Percentiles rank a stretch among this genome's conserved stretches.
These are phyloP conservation scores for Xerocomus spinulosus DNA, from an alignment of 768 basidiomycete species.

Conservation along the genomic window DNA sequence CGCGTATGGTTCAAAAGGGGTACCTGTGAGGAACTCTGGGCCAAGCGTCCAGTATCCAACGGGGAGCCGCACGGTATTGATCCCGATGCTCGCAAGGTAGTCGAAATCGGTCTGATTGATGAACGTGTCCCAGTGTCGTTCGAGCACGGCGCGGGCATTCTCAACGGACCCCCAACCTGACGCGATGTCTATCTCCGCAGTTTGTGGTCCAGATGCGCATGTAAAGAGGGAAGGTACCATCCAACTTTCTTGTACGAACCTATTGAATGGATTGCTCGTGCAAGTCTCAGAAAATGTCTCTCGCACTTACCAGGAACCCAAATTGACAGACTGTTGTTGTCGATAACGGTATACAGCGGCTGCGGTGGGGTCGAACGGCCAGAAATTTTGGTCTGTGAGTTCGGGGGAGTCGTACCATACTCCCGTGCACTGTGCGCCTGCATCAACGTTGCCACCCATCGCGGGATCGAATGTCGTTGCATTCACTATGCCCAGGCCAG, in stretches of 20 bases:
- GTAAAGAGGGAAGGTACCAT: constrained; percentile 64
- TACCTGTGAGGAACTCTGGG: constrained; percentile 29
- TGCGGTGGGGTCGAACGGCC: constrained; percentile 12
- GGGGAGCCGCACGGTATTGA: constrained; percentile 63
- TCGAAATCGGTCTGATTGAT: constrained; percentile 61
- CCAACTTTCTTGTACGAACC: constrained; percentile 74
- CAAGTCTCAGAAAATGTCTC: too few relatives aligned
- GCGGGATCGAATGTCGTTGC: neutral
- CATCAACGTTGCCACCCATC: neutral
- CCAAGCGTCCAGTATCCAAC: constrained; percentile 48
- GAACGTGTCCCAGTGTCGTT: constrained; percentile 74
- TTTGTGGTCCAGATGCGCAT: constrained; percentile 48
- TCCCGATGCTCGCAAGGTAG: constrained; percentile 52
- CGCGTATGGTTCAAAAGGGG: constrained; percentile 37
- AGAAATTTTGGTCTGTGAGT: constrained; percentile 6
- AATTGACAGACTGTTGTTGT: constrained; percentile 19
- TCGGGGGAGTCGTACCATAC: constrained; percentile 9
- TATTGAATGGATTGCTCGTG: constrained; percentile 14
- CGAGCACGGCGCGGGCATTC: constrained; percentile 49
- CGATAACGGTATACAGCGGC: constrained; percentile 20
- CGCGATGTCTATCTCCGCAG: constrained; percentile 64
- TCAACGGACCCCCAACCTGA: constrained; percentile 40
- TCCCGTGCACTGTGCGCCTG: constrained; percentile 4
- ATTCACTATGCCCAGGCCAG: neutral
- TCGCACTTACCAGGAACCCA: constrained; percentile 18